Evolutionary conservation across 495 filamentous ascomycete genomes (phyloP), one percentile per base, ranked within the genome.

Genomic region (Letharia lupina): DNA sequence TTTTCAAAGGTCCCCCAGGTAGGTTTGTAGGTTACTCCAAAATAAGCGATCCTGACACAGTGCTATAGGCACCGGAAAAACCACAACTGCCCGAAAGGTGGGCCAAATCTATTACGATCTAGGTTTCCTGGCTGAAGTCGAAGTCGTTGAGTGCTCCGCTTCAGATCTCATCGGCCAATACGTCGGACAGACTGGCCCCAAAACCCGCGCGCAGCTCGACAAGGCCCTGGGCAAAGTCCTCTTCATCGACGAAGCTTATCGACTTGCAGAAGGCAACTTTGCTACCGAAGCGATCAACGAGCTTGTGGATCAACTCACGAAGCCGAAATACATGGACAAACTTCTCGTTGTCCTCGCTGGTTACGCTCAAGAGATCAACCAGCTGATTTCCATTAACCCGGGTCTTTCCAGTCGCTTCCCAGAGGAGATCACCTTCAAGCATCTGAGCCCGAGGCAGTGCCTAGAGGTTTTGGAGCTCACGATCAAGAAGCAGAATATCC

Each of bases 271-370:
- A 8, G 79, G 77, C 0, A 70, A 75, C 3, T 91, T 85, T 67
- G 87, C 83, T 0, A 83, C 84, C 61, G 89, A 91, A 71, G 89
- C 88, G 1, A 84, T 91, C 71, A 83, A 90, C 58, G 88, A 91
- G 75, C 75, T 93, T 13, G 86, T 89, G 0, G 86, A 90, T 73
- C 83, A 78, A 52, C 75, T 89, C 12, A 89, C 87, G 0, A 89
- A 89, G 69, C 79, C 81, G 2, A 76, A 75, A 37, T 94, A 84
- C 69, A 68, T 71, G 10, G 77, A 82, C 58, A 91, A 87, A 65
- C 72, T 94, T 2, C 79, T 94, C 52, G 79, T 89, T 20, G 90
- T 94, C 54, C 78, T 93, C 0, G 90, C 90, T 0, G 90, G 90
- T 3, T 91, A 93, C 65, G 82, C 85, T 41, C 65, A 76, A 1